These are phyloP conservation scores for Candida taoyuanica DNA, from an alignment of 805 yeast genomes.

Conservation along the genomic window DNA sequence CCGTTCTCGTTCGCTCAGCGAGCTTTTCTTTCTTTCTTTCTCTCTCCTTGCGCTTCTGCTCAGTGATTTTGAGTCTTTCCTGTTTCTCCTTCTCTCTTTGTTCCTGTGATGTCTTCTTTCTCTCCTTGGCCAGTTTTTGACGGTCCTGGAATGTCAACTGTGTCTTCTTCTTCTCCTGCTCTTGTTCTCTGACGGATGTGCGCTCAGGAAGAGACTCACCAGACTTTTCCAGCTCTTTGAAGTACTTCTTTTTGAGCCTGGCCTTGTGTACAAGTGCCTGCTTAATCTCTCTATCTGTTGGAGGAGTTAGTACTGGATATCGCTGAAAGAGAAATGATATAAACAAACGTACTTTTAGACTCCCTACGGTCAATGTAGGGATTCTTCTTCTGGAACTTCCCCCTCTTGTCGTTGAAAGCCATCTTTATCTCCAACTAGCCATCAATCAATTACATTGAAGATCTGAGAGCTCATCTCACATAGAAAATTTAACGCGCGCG, in stretches of 20 bases:
- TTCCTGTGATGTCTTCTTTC: conserved; percentile 30
- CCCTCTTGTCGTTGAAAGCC: conserved; percentile 9
- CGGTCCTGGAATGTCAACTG: conserved; percentile 32
- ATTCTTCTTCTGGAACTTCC: conserved; percentile 19
- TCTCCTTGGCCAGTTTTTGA: conserved; percentile 32
- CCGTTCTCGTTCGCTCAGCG: conserved; percentile 56
- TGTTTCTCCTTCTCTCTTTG: conserved; percentile 36
- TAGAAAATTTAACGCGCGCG: no score
- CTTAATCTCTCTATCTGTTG: conserved; percentile 58
- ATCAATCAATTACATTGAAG: no score
- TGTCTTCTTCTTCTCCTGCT: conserved; percentile 15
- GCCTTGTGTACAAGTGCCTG: conserved; percentile 75
- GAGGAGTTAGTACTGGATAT: no score
- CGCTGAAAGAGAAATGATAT: no score
- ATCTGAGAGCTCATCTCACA: not conserved
- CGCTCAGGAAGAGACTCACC: conserved; percentile 52
- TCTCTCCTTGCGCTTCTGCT: conserved; percentile 36
- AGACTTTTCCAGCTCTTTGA: conserved; percentile 71
- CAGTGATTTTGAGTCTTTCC: conserved; percentile 33
- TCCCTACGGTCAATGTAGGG: conserved; percentile 24
- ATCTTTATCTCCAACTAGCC: conserved; percentile 6
- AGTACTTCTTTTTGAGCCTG: conserved; percentile 72
- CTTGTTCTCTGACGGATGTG: conserved; percentile 22
- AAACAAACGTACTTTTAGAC: conserved; percentile 21
- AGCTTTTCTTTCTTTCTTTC: conserved; percentile 42